phyloP scores from a whole-genome alignment of 805 yeast genomes.

The Yarrowia deformans region DNA sequence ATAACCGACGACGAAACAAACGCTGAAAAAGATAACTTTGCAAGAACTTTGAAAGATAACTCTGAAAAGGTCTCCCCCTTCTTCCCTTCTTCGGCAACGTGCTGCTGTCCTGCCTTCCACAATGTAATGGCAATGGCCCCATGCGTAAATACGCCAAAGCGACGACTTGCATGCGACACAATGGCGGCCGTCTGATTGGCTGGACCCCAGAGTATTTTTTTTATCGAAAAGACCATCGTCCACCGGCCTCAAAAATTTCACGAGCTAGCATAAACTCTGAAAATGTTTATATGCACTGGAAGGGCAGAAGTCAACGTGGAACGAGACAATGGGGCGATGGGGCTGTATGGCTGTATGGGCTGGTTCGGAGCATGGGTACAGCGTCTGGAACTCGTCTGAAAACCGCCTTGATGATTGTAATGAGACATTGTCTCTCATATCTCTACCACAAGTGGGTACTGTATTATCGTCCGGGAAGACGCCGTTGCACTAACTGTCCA shows the following conservation, averaged over 20 bases:
- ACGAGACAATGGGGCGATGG: too few species aligned
- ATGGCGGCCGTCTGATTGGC: neutral
- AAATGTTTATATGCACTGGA: too few species aligned
- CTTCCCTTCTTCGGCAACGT: neutral
- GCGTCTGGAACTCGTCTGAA: too few species aligned
- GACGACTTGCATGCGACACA: neutral
- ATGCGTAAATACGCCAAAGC: neutral
- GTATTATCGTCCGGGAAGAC: neutral
- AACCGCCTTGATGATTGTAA: too few species aligned
- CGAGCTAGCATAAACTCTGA: neutral
- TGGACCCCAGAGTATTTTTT: neutral
- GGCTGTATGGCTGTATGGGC: too few species aligned
- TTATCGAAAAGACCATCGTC: too few species aligned
- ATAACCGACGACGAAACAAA: too few species aligned
- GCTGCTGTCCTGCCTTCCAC: constrained; percentile 16
- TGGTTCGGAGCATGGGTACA: too few species aligned
- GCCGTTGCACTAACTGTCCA: neutral
- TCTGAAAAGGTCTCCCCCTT: neutral
- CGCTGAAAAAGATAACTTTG: too few species aligned
- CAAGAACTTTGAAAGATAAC: neutral
- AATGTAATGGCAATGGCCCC: constrained; percentile 19
- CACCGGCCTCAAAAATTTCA: neutral
- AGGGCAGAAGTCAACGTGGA: too few species aligned
- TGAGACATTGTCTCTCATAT: too few species aligned
- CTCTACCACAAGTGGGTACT: too few species aligned